phyloP scores from a whole-genome alignment of 148 eudicot genomes.

The Camellia japonica region DNA sequence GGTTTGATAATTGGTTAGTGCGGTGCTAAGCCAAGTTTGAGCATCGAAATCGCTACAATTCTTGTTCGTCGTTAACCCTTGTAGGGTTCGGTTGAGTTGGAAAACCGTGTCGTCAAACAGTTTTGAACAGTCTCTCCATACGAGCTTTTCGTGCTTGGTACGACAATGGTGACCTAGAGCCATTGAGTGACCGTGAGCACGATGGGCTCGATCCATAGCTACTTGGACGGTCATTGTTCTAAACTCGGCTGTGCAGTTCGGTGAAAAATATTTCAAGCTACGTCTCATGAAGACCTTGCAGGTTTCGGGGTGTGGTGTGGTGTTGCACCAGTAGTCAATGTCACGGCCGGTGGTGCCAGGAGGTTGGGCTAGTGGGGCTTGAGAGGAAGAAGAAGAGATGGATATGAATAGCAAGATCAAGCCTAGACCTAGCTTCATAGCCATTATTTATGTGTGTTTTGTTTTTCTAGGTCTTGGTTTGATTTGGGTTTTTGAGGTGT shows the following conservation, averaged over 20 bases:
- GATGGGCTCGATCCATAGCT: conserved; percentile 45
- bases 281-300: conserved; percentile 46
- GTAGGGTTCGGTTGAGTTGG: conserved; percentile 32
- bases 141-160: conserved; percentile 39
- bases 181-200: conserved; percentile 33
- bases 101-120: conserved; percentile 50
- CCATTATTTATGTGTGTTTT: background rate
- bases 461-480: background rate
- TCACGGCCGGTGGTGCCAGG: background rate
- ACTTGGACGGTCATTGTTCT: conserved; percentile 45
- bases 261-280: conserved; percentile 17
- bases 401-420: background rate
- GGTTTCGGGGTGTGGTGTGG: conserved; percentile 27
- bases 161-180: conserved; percentile 34
- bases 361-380: conserved; percentile 4
- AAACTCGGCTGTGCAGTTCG: conserved; percentile 41
- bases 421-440: conserved; percentile 4
- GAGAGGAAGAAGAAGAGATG: background rate
- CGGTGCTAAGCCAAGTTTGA: conserved; percentile 26
- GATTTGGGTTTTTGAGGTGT: background rate
- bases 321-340: conserved; percentile 52
- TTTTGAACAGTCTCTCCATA: conserved; percentile 55
- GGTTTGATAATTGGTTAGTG: conserved; percentile 34
- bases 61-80: background rate
- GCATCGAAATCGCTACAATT: conserved; percentile 1